Conservation (phyloP, 2,329 filamentous ascomycete species). For the Exophiala alcalophila region DNA sequence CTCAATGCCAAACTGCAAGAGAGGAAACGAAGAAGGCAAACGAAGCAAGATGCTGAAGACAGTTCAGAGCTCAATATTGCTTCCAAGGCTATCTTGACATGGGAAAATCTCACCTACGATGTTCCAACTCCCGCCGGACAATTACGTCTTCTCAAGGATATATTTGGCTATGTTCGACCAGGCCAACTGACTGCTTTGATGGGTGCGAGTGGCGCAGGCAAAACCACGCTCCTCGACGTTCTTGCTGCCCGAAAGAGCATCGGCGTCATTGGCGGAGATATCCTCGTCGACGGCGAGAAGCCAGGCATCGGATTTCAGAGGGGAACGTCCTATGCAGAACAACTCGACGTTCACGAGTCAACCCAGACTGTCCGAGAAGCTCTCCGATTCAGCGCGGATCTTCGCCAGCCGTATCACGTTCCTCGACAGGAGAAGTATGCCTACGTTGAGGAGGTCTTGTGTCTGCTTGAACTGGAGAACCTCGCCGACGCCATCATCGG, state of each 20-base stretch:
- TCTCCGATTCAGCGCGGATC: slow-evolving; percentile 62
- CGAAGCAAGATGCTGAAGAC: slow-evolving; percentile 37
- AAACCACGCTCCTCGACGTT: slow-evolving; percentile 80
- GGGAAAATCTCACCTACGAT: slow-evolving; percentile 51
- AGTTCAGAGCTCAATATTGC: slow-evolving; percentile 50
- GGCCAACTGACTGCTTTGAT: slow-evolving; percentile 51
- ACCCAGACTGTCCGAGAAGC: slow-evolving; percentile 64
- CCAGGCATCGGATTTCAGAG: slow-evolving; percentile 62
- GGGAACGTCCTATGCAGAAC: slow-evolving; percentile 63
- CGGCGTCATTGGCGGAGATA: slow-evolving; percentile 61
- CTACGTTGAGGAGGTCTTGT: slow-evolving; percentile 65
- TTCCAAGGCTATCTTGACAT: slow-evolving; percentile 56
- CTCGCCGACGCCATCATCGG: slow-evolving; percentile 66
- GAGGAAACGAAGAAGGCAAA: slow-evolving; percentile 39
- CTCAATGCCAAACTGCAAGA: slow-evolving; percentile 39
- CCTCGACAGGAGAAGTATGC: slow-evolving; percentile 60
- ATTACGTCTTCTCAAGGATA: slow-evolving; percentile 44
- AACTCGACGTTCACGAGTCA: slow-evolving; percentile 62
- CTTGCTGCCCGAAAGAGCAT: slow-evolving; percentile 64
- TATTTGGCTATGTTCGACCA: slow-evolving; percentile 51
- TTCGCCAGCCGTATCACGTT: slow-evolving; percentile 59
- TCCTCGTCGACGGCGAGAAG: slow-evolving; percentile 59
- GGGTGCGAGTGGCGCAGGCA: slow-evolving; percentile 67
- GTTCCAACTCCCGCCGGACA: slow-evolving; percentile 49
- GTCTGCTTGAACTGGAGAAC: slow-evolving; percentile 63